Evolutionary conservation across 305 asterid genomes (phyloP).

Genomic region (Fraxinus floribunda): DNA sequence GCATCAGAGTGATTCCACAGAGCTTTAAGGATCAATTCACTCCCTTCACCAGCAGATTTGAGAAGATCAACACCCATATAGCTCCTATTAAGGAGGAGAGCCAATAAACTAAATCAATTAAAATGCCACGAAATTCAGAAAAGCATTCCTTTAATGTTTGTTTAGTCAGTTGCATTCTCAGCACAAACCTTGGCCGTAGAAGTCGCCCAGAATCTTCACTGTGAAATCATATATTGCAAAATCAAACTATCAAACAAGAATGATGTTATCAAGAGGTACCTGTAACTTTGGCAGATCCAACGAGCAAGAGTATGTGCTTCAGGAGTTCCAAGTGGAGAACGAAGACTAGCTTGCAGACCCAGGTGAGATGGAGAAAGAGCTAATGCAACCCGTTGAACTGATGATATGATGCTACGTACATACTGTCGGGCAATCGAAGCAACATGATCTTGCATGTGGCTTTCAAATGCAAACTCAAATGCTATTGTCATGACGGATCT

Average conservation of each 20-base stretch:
- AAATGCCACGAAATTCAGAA: neutral
- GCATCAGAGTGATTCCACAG: slow-evolving; percentile 92
- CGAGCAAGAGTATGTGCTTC: slow-evolving; percentile 90
- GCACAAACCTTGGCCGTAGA: neutral
- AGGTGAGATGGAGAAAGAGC: slow-evolving; percentile 80
- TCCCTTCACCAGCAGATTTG: slow-evolving; percentile 66
- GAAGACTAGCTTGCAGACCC: slow-evolving; percentile 66
- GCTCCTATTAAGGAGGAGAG: slow-evolving; percentile 43
- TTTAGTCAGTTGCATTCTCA: neutral
- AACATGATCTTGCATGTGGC: slow-evolving; percentile 91
- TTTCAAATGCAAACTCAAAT: slow-evolving; percentile 86
- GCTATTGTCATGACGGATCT: slow-evolving; percentile 96
- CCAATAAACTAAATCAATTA: neutral
- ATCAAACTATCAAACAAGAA: neutral
- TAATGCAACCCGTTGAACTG: slow-evolving; percentile 90
- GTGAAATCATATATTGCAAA: neutral
- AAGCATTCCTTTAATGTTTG: neutral
- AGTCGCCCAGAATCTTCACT: neutral
- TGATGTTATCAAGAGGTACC: slow-evolving; percentile 34
- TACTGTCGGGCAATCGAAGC: slow-evolving; percentile 89
- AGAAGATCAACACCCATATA: slow-evolving; percentile 71
- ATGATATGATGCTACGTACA: slow-evolving; percentile 81
- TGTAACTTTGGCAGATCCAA: slow-evolving; percentile 87
- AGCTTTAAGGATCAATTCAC: slow-evolving; percentile 66
- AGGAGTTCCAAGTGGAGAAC: slow-evolving; percentile 73